These are phyloP conservation scores for Candida adriatica DNA, from an alignment of 805 yeast genomes.

Conservation along the genomic window DNA sequence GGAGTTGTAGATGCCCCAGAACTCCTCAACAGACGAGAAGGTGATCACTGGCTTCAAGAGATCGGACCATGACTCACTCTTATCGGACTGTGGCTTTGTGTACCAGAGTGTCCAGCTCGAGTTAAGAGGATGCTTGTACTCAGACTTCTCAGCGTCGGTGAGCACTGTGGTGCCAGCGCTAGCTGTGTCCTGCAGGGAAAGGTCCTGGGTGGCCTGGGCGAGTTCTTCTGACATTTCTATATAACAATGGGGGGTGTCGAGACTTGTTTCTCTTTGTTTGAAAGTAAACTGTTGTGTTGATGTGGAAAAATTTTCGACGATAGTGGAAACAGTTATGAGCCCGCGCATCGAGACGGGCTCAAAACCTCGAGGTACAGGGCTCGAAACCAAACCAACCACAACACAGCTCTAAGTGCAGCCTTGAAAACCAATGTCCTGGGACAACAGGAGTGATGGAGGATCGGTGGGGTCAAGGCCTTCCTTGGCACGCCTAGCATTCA, in stretches of 20 bases:
- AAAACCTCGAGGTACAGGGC: too few species aligned
- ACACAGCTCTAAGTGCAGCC: neutral
- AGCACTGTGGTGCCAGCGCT: slow-evolving; percentile 11
- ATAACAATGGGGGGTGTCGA: slow-evolving; percentile 6
- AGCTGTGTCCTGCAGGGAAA: slow-evolving; percentile 16
- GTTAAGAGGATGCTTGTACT: slow-evolving; percentile 71
- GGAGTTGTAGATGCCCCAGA: slow-evolving; percentile 96
- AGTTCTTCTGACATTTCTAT: slow-evolving; percentile 23
- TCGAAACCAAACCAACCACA: too few species aligned
- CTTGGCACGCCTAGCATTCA: slow-evolving; percentile 51
- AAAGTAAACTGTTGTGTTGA: too few species aligned
- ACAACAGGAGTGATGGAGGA: slow-evolving; percentile 6
- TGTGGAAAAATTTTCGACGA: slow-evolving; percentile 10
- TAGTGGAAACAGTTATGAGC: too few species aligned
- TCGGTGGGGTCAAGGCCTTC: slow-evolving; percentile 19
- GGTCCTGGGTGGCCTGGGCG: slow-evolving; percentile 21
- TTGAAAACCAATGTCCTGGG: slow-evolving; percentile 4
- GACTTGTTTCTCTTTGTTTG: slow-evolving; percentile 12
- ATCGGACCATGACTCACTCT: slow-evolving; percentile 81
- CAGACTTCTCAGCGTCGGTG: slow-evolving; percentile 22
- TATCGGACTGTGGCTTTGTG: slow-evolving; percentile 83
- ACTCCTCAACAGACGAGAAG: slow-evolving; percentile 93
- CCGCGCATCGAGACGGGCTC: too few species aligned
- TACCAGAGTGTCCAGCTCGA: slow-evolving; percentile 96
- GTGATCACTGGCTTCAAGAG: slow-evolving; percentile 88